phyloP scores from a whole-genome alignment of 371 early-diverging fungal genomes.

The Actinomucor elegans region DNA sequence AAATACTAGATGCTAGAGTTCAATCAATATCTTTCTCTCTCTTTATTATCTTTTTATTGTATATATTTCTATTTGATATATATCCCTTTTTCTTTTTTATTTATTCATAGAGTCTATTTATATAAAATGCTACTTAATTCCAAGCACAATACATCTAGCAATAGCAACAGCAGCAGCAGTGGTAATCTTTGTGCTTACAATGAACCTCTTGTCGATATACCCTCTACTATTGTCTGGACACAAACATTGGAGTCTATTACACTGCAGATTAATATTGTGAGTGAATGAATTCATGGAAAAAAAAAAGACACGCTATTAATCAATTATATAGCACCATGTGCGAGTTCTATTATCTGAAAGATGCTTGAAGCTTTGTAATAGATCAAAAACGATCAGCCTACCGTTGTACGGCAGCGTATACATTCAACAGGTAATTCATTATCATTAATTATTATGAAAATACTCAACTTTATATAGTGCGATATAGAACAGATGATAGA shows the following conservation, averaged over 20 bases:
- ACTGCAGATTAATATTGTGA: conserved; percentile 12
- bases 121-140: background rate
- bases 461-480: background rate
- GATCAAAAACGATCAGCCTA: conserved; percentile 2
- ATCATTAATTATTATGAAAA: background rate
- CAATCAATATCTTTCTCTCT: background rate
- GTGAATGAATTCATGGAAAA: no score
- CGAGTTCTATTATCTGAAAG: background rate
- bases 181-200: background rate
- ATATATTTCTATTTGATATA: background rate
- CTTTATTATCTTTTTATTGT: background rate
- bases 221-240: conserved; percentile 16
- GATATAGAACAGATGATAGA: conserved; percentile 11
- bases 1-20: background rate
- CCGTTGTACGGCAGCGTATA: conserved; percentile 7
- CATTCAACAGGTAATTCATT: background rate
- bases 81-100: background rate
- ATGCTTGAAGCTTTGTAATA: conserved; percentile 1
- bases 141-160: background rate
- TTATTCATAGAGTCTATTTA: background rate
- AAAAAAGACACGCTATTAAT: no score
- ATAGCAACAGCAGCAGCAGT: background rate
- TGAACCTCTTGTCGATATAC: no score
- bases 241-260: conserved; percentile 23
- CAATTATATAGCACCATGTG: conserved; percentile 8